phyloP scores from a whole-genome alignment of 176 grass and related monocot species.

The Carex kokanica region DNA sequence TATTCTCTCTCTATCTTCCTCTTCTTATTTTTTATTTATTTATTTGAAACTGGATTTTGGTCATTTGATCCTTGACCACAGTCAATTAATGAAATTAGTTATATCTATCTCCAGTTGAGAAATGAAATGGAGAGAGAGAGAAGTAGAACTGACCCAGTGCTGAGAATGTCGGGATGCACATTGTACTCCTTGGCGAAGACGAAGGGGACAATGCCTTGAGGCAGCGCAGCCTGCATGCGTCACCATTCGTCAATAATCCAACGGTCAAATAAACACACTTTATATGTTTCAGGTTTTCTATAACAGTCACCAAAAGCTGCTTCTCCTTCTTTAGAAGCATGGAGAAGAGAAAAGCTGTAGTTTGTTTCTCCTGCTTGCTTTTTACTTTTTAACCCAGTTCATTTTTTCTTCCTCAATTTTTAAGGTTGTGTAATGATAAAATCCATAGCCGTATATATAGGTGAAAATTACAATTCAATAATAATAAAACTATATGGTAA shows the following conservation, averaged over 20 bases:
- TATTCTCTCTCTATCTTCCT: neutral
- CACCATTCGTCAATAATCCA: neutral
- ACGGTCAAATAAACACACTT: constrained; percentile 11
- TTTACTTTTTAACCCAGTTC: neutral
- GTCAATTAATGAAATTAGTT: neutral
- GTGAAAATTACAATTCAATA: too few species aligned
- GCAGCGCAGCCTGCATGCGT: constrained; percentile 65
- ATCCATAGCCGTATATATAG: too few species aligned
- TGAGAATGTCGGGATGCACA: constrained; percentile 95
- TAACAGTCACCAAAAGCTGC: constrained; percentile 8
- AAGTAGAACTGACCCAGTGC: constrained; percentile 95
- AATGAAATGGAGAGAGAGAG: neutral
- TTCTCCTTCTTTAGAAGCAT: constrained; percentile 5
- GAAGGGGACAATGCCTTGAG: constrained; percentile 97
- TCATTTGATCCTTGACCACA: neutral
- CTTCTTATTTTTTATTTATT: neutral
- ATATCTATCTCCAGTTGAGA: neutral
- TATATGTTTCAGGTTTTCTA: neutral
- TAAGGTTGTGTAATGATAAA: neutral
- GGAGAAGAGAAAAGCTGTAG: constrained; percentile 9
- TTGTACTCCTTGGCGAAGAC: constrained; percentile 99
- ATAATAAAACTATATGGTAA: neutral
- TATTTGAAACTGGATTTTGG: neutral
- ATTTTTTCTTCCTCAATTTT: neutral
- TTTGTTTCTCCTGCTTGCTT: constrained; percentile 12